Conservation (phyloP, 768 basidiomycete species). For the Xerocomellus amylosporus region DNA sequence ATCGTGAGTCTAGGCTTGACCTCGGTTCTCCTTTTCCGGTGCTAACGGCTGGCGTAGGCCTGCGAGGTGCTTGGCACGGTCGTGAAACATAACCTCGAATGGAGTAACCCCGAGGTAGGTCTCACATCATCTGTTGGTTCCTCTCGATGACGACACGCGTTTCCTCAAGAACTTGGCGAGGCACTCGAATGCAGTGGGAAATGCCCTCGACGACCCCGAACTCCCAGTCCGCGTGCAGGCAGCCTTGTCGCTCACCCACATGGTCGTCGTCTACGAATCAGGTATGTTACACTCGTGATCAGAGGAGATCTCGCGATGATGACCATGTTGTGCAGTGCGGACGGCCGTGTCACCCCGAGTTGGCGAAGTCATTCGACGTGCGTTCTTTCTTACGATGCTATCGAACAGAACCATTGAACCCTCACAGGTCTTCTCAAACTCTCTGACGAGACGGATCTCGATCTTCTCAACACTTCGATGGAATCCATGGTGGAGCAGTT, state of each 20-base stretch:
- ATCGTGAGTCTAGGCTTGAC: conserved; percentile 50
- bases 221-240: conserved; percentile 85
- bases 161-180: conserved; percentile 52
- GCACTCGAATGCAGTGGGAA: conserved; percentile 63
- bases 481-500: conserved; percentile 85
- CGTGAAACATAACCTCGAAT: conserved; percentile 65
- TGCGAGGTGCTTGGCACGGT: conserved; percentile 78
- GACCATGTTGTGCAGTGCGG: conserved; percentile 47
- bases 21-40: not conserved
- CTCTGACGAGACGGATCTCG: conserved; percentile 88
- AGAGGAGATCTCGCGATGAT: not conserved
- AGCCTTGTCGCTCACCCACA: conserved; percentile 73
- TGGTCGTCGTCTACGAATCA: conserved; percentile 61
- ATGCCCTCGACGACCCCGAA: conserved; percentile 72
- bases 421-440: conserved; percentile 75
- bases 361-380: conserved; percentile 85
- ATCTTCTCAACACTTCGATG: conserved; percentile 79
- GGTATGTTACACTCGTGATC: conserved; percentile 39
- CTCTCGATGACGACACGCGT: not conserved
- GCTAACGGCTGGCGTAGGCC: conserved; percentile 45
- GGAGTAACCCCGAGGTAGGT: conserved; percentile 59
- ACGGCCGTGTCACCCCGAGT: conserved; percentile 70
- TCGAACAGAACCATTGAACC: not conserved
- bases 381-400: conserved; percentile 3
- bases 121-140: not conserved